Evolutionary conservation across 2,329 filamentous ascomycete species (phyloP), one percentile per base, ranked within the genome.

Genomic region (Aspergillus spinulosporus): DNA sequence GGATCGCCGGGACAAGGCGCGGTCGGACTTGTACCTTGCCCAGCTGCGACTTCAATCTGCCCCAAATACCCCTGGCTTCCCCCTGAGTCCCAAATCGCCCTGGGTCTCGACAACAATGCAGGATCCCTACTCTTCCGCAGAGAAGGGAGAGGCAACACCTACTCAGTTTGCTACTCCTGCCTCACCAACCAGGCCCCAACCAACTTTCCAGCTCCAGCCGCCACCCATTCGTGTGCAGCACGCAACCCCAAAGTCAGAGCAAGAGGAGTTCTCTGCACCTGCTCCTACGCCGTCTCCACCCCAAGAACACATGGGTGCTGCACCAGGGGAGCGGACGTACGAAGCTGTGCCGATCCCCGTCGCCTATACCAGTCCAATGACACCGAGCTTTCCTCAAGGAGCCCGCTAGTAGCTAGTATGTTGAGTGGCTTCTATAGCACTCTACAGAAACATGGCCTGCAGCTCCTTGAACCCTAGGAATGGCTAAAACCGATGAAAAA

Each of bases 21-120:
- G 94, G 61, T 93, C 90, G 59, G 92, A 97, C 73, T 85, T 99
- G 62, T 97, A 97, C 80, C 90, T 97, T 61, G 92, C 88, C 53
- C 88, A 91, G 73, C 84, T 92, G 42, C 88, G 87, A 64, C 80
- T 85, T 15, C 92, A 97, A 78, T 96, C 92, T 28, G 92, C 92
- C 4, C 93, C 93, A 65, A 97, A 97, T 80, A 97, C 93, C 0
- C 93, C 93, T 9, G 92, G 92, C 62, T 92, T 95, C 72, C 87
- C 86, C 31, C 85, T 87, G 72, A 88, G 88, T 76, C 73, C 82
- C 29, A 79, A 82, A 65, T 81, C 80, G 40, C 75, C 74, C 56
- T 72, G 69, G 57, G 68, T 62, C 52, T 72, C 66, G 56, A 73
- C 75, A 26, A 66, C 67, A 36, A 74, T 71, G 59, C 61, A 60